phyloP scores from a whole-genome alignment of 2,329 filamentous ascomycete genomes.

The Ophiostoma populinum region DNA sequence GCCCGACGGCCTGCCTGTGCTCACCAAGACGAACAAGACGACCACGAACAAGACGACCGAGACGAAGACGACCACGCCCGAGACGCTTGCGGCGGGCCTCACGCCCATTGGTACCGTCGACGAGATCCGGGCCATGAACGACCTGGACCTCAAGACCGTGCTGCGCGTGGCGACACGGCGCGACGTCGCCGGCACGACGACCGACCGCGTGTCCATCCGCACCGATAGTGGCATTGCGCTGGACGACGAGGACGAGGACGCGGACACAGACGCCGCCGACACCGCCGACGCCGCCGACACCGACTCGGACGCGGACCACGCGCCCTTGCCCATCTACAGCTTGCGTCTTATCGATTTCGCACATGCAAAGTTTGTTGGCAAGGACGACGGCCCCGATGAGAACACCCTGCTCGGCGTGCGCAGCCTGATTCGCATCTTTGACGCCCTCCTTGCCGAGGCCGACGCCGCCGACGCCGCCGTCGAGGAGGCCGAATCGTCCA shows the following conservation, averaged over 20 bases:
- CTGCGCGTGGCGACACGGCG: background rate
- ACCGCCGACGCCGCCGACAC: slow-evolving; percentile 13
- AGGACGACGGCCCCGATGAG: slow-evolving; percentile 71
- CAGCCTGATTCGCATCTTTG: slow-evolving; percentile 54
- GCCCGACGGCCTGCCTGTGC: no score
- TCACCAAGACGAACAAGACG: no score
- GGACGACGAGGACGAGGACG: slow-evolving; percentile 23
- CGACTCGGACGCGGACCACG: slow-evolving; percentile 20
- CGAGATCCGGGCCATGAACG: background rate
- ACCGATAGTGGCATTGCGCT: slow-evolving; percentile 40
- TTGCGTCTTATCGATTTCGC: slow-evolving; percentile 95
- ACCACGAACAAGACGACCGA: no score
- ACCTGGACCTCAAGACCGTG: background rate
- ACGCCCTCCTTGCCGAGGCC: no score
- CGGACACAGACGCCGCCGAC: slow-evolving; percentile 25
- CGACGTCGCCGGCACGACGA: slow-evolving; percentile 10
- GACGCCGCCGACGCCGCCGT: no score
- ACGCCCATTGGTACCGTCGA: background rate
- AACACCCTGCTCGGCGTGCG: slow-evolving; percentile 62
- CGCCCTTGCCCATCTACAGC: slow-evolving; percentile 49
- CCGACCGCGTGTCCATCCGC: slow-evolving; percentile 22
- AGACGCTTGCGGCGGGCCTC: no score
- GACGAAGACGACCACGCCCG: no score
- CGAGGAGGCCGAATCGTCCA: no score
- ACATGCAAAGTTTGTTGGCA: slow-evolving; percentile 70